Base-by-base conservation (phyloP, 2,329 filamentous ascomycete genomes). In the Verticillium zaregamsianum region DNA sequence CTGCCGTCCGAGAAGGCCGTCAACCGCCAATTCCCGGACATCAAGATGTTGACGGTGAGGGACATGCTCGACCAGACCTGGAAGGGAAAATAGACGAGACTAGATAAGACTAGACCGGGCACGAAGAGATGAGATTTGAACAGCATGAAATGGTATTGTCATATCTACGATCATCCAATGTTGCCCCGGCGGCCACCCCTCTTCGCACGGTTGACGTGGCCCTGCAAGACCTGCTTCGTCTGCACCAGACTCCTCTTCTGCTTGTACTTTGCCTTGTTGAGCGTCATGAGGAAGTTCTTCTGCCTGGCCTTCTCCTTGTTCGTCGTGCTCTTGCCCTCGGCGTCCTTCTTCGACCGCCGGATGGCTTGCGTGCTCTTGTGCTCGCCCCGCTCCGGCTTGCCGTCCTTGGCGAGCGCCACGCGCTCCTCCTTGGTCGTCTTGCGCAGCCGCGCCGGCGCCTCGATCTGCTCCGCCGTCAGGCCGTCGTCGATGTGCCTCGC, bases 251-350 rank as follows among this genome's bases (percentile, higher is more conserved):
- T 97, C 71, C 93, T 86, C 88, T 97, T 97, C 72, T 95, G 90
- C 83, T 98, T 99, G 68, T 85, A 86, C 83, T 95, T 96, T 12
- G 95, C 95, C 82, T 99, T 98, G 63, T 94, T 92, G 63, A 99
- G 79, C 45, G 94, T 98, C 95, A 99, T 99, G 70, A 99, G 74
- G 78, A 99, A 96, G 77, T 99, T 99, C 90, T 99, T 99, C 84
- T 92, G 92, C 68, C 94, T 83, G 52, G 91, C 87, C 86, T 99
- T 99, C 82, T 99, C 95, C 80, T 91, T 91, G 79, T 99, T 99
- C 67, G 94, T 98, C 40, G 92, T 93, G 74, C 91, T 96, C 87
- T 98, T 98, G 71, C 95, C 95, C 77, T 93, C 86, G 2, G 87
- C 84, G 70, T 89, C 87, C 85, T 96, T 96, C 83, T 93, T 92